Evolutionary conservation across 2,329 filamentous ascomycete genomes (phyloP).

Genomic region (Westerdykella ornata): DNA sequence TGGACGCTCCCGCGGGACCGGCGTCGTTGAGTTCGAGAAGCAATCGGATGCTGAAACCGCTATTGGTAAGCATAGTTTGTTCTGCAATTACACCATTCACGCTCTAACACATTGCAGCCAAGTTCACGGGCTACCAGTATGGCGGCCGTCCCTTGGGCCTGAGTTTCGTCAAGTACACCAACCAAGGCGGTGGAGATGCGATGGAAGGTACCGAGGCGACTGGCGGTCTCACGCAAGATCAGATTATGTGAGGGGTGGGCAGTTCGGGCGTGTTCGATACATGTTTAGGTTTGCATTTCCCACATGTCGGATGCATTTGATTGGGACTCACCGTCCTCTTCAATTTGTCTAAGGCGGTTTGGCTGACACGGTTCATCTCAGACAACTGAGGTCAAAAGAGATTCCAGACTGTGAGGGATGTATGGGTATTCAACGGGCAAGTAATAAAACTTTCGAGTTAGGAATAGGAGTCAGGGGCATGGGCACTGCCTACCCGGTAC

Average conservation of each 20-base stretch:
- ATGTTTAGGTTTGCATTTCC: too few relatives aligned
- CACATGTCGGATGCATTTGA: too few relatives aligned
- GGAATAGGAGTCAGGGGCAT: too few relatives aligned
- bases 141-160: slow-evolving; percentile 89
- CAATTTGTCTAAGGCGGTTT: too few relatives aligned
- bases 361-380: too few relatives aligned
- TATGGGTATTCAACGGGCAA: too few relatives aligned
- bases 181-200: slow-evolving; percentile 53
- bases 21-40: slow-evolving; percentile 89
- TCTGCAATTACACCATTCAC: background rate
- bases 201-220: slow-evolving; percentile 76
- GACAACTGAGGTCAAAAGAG: too few relatives aligned
- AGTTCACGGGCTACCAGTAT: slow-evolving; percentile 97
- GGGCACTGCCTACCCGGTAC: too few relatives aligned
- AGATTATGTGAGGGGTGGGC: slow-evolving; percentile 70
- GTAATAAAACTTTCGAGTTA: too few relatives aligned
- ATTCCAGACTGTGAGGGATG: too few relatives aligned
- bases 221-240: slow-evolving; percentile 80
- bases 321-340: too few relatives aligned
- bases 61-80: slow-evolving; percentile 52
- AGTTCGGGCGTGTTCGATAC: too few relatives aligned
- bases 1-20: slow-evolving; percentile 86
- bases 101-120: slow-evolving; percentile 49
- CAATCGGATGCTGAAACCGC: slow-evolving; percentile 82
- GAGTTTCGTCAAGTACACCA: slow-evolving; percentile 89